Evolutionary conservation across 176 grass and related monocot genomes (phyloP).

Genomic region (Eleusine coracana): DNA sequence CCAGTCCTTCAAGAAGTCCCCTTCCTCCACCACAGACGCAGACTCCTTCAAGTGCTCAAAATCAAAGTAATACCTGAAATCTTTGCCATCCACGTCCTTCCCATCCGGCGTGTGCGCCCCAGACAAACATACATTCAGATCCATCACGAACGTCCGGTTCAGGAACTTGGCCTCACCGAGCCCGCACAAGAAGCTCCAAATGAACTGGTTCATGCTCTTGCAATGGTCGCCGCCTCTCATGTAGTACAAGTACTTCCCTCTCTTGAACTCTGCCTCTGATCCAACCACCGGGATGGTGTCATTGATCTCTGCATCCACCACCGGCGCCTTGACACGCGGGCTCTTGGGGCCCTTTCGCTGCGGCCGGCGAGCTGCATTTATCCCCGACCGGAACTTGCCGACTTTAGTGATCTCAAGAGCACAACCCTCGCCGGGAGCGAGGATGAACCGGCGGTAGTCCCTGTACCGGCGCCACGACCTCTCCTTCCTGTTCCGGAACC

Average conservation of each 20-base stretch:
- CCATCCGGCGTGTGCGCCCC: constrained; percentile 71
- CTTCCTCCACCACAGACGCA: constrained; percentile 68
- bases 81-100: constrained; percentile 78
- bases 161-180: constrained; percentile 92
- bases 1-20: constrained; percentile 77
- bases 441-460: constrained; percentile 80
- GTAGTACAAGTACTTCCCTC: constrained; percentile 82
- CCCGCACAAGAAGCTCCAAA: constrained; percentile 91
- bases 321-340: constrained; percentile 14
- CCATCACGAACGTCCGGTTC: constrained; percentile 91
- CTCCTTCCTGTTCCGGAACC: constrained; percentile 80
- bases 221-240: constrained; percentile 85
- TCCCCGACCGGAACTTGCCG: constrained; percentile 86
- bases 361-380: constrained; percentile 61
- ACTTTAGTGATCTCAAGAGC: constrained; percentile 52
- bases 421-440: constrained; percentile 61
- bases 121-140: constrained; percentile 80
- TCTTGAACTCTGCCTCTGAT: constrained; percentile 84
- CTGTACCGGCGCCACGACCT: constrained; percentile 92
- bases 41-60: constrained; percentile 95
- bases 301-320: constrained; percentile 78
- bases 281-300: constrained; percentile 74
- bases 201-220: constrained; percentile 97
- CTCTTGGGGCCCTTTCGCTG: constrained; percentile 16
- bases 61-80: constrained; percentile 95